A percentile compares a stretch with the other conserved stretches of the same genome.
phyloP scores from a whole-genome alignment of 116 monocot species.

The Posidonia oceanica region DNA sequence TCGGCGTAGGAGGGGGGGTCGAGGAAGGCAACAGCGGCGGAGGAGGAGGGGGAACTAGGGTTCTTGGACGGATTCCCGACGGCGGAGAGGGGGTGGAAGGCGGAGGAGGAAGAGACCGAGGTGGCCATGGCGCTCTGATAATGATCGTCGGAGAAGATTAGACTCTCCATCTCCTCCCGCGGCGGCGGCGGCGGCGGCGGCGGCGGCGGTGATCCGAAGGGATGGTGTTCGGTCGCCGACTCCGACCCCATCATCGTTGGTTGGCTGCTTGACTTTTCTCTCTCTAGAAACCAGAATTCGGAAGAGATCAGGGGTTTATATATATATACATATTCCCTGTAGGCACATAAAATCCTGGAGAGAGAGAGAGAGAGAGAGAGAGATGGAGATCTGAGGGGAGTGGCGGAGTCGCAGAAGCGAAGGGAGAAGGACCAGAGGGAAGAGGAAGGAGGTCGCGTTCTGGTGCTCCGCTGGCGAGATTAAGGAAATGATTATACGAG shows the following conservation, averaged over 20 bases:
- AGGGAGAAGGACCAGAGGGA: neutral
- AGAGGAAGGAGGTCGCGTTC: too few species aligned
- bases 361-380: neutral
- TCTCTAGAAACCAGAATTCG: neutral
- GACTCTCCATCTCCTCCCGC: conserved; percentile 41
- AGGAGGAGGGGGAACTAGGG: conserved; percentile 2
- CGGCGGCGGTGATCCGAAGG: conserved; percentile 3
- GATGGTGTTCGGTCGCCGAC: conserved; percentile 1
- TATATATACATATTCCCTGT: too few species aligned
- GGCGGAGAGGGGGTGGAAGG: conserved; percentile 5
- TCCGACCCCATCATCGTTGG: conserved; percentile 18
- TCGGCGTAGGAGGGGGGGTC: conserved; percentile 81
- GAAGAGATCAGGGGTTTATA: neutral
- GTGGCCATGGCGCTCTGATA: conserved; percentile 12
- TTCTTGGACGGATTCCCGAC: neutral
- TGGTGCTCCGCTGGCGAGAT: too few species aligned
- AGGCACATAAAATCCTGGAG: too few species aligned
- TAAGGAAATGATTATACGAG: too few species aligned
- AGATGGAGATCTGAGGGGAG: neutral
- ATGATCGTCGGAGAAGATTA: conserved; percentile 24
- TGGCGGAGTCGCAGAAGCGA: neutral
- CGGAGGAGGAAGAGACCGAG: conserved; percentile 6
- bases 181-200: conserved; percentile 11
- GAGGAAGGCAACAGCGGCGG: conserved; percentile 20
- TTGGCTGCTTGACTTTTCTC: neutral